These are phyloP conservation scores for Neonectria faginata DNA, from an alignment of 2,329 filamentous ascomycete genomes.

Conservation along the genomic window DNA sequence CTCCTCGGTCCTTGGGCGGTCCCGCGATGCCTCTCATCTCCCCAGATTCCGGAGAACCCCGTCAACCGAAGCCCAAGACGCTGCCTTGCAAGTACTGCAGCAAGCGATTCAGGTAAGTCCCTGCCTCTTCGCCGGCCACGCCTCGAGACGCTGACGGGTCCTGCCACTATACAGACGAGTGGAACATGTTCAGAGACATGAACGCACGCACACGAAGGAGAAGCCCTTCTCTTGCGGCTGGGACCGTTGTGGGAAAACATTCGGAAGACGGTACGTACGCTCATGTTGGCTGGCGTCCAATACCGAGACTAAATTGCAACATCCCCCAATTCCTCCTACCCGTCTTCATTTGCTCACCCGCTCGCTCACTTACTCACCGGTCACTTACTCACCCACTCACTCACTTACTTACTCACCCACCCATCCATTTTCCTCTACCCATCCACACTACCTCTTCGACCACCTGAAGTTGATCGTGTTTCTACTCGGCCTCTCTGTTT, in stretches of 20 bases:
- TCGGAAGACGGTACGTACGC: constrained; percentile 72
- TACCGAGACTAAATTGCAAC: constrained; percentile 38
- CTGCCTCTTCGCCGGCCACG: constrained; percentile 10
- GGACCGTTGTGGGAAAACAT: constrained; percentile 71
- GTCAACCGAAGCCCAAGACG: constrained; percentile 71
- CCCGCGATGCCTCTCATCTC: constrained; percentile 43
- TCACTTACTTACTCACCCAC: constrained; percentile 16
- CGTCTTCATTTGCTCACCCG: constrained; percentile 7
- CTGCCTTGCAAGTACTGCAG: constrained; percentile 73
- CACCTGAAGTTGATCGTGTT: constrained; percentile 10
- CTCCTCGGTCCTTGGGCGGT: constrained; percentile 47
- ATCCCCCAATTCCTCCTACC: constrained; percentile 36
- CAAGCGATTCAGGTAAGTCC: constrained; percentile 70
- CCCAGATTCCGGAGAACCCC: constrained; percentile 63
- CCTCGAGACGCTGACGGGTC: constrained; percentile 36
- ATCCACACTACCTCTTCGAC: constrained; percentile 16
- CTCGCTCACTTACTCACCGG: not conserved
- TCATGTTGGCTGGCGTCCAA: constrained; percentile 25
- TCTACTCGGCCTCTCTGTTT: constrained; percentile 5
- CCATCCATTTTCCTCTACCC: constrained; percentile 28
- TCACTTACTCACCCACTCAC: constrained; percentile 9
- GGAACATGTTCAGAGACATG: constrained; percentile 73
- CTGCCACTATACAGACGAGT: constrained; percentile 61
- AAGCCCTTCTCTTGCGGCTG: constrained; percentile 72
- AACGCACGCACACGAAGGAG: constrained; percentile 74